phyloP scores from a whole-genome alignment of 305 asterid genomes.

The Fraxinus nigra region DNA sequence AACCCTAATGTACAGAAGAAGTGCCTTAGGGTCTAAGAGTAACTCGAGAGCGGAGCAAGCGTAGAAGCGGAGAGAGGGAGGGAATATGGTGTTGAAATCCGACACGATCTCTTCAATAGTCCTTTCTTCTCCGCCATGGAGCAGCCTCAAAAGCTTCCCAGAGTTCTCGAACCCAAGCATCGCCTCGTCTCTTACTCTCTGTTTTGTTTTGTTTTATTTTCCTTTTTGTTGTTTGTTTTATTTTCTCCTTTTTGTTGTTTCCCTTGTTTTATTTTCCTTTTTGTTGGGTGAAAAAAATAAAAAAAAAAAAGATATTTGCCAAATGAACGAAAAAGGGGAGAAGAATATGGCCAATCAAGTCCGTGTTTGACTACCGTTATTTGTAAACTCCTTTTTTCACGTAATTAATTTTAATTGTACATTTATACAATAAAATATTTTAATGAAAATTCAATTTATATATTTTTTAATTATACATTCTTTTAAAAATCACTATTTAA shows the following conservation, averaged over 20 bases:
- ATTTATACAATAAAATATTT: too few relatives aligned
- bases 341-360: too few relatives aligned
- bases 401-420: too few relatives aligned
- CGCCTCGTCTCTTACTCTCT: not conserved
- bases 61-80: slow-evolving; percentile 45
- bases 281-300: not conserved
- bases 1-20: slow-evolving; percentile 25
- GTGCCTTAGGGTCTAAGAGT: slow-evolving; percentile 51
- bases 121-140: slow-evolving; percentile 64
- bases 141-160: slow-evolving; percentile 50
- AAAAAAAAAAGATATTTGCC: not conserved
- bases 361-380: too few relatives aligned
- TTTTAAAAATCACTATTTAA: too few relatives aligned
- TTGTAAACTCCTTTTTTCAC: too few relatives aligned
- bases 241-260: too few relatives aligned
- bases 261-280: too few relatives aligned
- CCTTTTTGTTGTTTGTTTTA: not conserved
- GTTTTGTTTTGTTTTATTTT: not conserved
- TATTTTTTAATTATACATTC: too few relatives aligned
- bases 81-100: slow-evolving; percentile 56
- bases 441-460: too few relatives aligned
- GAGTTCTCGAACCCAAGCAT: slow-evolving; percentile 85
- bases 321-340: not conserved
- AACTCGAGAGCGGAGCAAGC: slow-evolving; percentile 77
- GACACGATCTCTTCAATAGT: slow-evolving; percentile 61